Percentiles rank a stretch among this genome's conserved stretches.
Conservation (phyloP, 306 rosid genomes). For the Argentina anserina region DNA sequence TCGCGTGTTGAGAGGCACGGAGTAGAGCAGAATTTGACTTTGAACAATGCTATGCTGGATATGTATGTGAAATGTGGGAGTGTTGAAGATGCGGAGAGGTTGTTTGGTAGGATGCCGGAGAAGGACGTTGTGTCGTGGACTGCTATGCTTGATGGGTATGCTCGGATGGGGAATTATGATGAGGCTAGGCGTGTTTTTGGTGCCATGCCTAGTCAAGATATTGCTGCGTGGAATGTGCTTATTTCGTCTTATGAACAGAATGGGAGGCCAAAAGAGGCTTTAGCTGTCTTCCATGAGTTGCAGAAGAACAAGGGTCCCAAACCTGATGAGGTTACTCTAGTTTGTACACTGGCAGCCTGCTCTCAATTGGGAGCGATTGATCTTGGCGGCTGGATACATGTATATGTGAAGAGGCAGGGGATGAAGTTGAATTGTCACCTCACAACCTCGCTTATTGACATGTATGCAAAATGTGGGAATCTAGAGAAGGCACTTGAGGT, state of each 20-base stretch:
- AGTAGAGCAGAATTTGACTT: conserved; percentile 39
- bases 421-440: conserved; percentile 45
- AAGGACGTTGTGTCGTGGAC: conserved; percentile 71
- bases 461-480: conserved; percentile 68
- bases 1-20: conserved; percentile 39
- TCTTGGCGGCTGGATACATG: conserved; percentile 57
- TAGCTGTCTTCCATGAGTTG: conserved; percentile 49
- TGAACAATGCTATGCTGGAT: conserved; percentile 62
- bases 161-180: conserved; percentile 44
- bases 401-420: conserved; percentile 44
- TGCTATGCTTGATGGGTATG: conserved; percentile 60
- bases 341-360: conserved; percentile 53
- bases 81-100: conserved; percentile 37
- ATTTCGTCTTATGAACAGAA: conserved; percentile 60
- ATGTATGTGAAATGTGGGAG: conserved; percentile 62
- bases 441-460: conserved; percentile 53
- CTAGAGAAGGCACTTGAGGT: conserved; percentile 53
- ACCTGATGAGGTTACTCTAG: conserved; percentile 58
- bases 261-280: conserved; percentile 59
- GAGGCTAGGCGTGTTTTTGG: conserved; percentile 40
- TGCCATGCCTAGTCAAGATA: conserved; percentile 46
- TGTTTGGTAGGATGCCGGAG: conserved; percentile 55
- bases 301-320: conserved; percentile 41
- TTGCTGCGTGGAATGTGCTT: conserved; percentile 59
- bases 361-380: conserved; percentile 63